These are phyloP conservation scores for Theileria parva DNA, from an alignment of 169 alveolate species.

Conservation along the genomic window DNA sequence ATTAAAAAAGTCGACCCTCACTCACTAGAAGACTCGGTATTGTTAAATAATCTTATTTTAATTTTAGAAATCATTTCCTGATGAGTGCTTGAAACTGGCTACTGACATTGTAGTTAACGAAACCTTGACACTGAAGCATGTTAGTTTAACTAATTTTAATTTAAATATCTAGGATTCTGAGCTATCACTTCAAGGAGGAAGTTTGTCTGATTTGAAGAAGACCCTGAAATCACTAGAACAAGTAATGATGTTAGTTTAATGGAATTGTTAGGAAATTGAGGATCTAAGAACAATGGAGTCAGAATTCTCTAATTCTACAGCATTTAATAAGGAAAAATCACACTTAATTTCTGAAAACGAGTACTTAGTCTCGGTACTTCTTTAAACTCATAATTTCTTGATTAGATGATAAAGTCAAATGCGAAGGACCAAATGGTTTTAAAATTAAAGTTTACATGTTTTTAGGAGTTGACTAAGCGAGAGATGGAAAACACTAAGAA, in stretches of 20 bases:
- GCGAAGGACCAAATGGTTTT: conserved; percentile 10
- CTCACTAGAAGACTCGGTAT: conserved; percentile 4
- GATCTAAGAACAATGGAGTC: not conserved
- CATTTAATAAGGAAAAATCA: conserved; percentile 4
- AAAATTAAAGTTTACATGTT: not conserved
- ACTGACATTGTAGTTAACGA: conserved; percentile 1
- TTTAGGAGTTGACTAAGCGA: conserved; percentile 1
- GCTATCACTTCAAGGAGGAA: conserved; percentile 3
- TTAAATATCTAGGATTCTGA: conserved; percentile 9
- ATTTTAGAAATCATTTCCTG: not conserved
- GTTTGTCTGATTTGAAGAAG: conserved; percentile 13
- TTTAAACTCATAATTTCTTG: not conserved
- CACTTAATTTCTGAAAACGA: conserved; percentile 1
- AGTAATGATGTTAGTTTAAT: not conserved
- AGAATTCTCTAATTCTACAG: not conserved
- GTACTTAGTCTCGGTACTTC: conserved; percentile 3
- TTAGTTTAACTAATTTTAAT: not conserved
- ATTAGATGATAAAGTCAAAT: not conserved
- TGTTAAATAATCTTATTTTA: not conserved
- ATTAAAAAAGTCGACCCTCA: not conserved
- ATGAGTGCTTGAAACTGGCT: not conserved
- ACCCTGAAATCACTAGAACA: not conserved
- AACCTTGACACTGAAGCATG: not conserved
- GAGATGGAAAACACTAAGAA: conserved; percentile 12
- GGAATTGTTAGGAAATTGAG: not conserved